Evolutionary conservation across 176 grass and related monocot genomes (phyloP).

Genomic region (Oropetium thomaeum): DNA sequence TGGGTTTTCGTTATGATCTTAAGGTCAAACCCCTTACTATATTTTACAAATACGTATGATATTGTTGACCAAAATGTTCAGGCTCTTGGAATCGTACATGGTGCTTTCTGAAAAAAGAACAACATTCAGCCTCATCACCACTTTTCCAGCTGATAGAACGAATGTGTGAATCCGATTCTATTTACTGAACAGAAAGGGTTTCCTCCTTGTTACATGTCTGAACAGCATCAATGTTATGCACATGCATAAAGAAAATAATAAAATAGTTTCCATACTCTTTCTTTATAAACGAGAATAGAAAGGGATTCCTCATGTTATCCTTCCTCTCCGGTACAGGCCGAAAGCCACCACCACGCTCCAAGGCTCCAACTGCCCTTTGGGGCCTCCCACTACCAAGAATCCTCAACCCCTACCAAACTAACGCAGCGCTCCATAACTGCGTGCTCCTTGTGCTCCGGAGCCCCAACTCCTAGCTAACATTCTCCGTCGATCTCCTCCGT

Average conservation of each 20-base stretch:
- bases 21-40: neutral
- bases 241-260: conserved; percentile 19
- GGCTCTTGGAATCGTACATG: too few relatives aligned
- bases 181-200: too few relatives aligned
- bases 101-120: neutral
- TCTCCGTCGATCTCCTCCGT: conserved; percentile 11
- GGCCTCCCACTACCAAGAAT: conserved; percentile 7
- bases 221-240: neutral
- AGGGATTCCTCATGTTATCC: neutral
- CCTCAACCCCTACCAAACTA: conserved; percentile 27
- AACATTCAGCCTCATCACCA: neutral
- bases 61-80: too few relatives aligned
- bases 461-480: conserved; percentile 8
- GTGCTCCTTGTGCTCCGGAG: neutral
- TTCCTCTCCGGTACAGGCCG: neutral
- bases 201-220: too few relatives aligned
- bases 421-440: conserved; percentile 5
- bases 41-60: neutral
- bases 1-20: neutral
- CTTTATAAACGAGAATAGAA: neutral
- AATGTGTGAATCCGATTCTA: too few relatives aligned
- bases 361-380: neutral
- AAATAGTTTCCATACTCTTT: neutral
- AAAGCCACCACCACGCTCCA: neutral
- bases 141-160: neutral